A percentile compares a stretch with the other conserved stretches of the same genome.
These are phyloP conservation scores for Phytophthora pini DNA, from an alignment of 352 stramenopile genomes.

Conservation along the genomic window DNA sequence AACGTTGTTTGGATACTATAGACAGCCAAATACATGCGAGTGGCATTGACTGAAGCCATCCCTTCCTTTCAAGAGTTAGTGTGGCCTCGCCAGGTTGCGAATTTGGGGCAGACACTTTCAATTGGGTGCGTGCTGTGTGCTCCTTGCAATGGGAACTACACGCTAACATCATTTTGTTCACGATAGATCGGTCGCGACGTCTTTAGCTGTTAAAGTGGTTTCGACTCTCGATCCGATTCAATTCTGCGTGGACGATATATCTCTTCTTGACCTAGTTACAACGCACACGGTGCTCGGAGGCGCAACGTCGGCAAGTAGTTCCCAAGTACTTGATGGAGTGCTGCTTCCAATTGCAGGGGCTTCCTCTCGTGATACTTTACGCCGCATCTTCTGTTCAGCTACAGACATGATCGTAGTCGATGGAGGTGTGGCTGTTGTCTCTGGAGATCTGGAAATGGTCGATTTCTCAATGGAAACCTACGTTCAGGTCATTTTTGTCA, in stretches of 20 bases:
- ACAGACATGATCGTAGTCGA: slow-evolving; percentile 3
- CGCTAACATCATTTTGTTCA: not conserved
- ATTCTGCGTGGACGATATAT: slow-evolving; percentile 15
- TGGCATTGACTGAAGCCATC: slow-evolving; percentile 19
- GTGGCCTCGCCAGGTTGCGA: slow-evolving; percentile 13
- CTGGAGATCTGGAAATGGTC: slow-evolving; percentile 17
- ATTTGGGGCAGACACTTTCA: slow-evolving; percentile 16
- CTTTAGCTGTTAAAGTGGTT: slow-evolving; percentile 15
- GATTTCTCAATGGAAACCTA: slow-evolving; percentile 2
- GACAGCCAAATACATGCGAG: slow-evolving; percentile 30
- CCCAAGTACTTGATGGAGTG: slow-evolving; percentile 17
- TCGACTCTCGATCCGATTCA: slow-evolving; percentile 18
- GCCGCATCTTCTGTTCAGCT: not conserved
- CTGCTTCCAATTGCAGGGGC: slow-evolving; percentile 20
- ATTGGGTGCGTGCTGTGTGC: not conserved
- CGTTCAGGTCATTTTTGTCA: slow-evolving; percentile 27
- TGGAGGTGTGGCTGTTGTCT: slow-evolving; percentile 17
- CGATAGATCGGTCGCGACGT: slow-evolving; percentile 8
- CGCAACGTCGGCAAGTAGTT: slow-evolving; percentile 15
- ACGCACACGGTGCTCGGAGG: slow-evolving; percentile 33
- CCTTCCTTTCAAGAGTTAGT: slow-evolving; percentile 17
- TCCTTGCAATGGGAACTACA: not conserved
- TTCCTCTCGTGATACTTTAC: slow-evolving; percentile 3
- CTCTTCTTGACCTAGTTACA: slow-evolving; percentile 24
- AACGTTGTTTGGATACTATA: slow-evolving; percentile 5